Evolutionary conservation across 352 stramenopile species (phyloP), one percentile per base, ranked within the genome.

Genomic region (Globisporangium nodosum): DNA sequence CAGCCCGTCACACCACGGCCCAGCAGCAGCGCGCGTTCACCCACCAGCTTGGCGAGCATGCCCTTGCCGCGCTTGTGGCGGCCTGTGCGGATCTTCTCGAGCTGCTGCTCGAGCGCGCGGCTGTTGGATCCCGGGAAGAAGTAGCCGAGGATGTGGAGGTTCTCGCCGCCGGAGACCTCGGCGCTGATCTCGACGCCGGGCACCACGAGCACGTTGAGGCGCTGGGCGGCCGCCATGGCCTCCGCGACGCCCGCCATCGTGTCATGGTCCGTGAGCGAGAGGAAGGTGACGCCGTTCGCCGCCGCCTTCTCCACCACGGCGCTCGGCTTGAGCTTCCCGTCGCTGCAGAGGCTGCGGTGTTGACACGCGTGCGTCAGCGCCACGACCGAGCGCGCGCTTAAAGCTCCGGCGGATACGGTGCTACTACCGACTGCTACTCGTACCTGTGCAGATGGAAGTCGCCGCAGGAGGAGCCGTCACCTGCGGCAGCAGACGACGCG

Each of bases 401-500:
- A 24, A 24, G 21, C 21, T 24, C 21, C 21, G 21, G 21, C 21
- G 21, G 21, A 24, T 24, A 24, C 21, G 21, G 21, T 24, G 21
- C 21, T 24, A 24, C 21, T 24, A 24, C 21, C 21, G 21, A 24
- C 21, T 24, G 21, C 21, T 24, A 24, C 21, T 24, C 21, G 1
- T 35, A 91, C 84, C 85, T 94, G 73, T 94, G 85, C 66, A 94
- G 56, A 65, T 94, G 85, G 56, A 94, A 94, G 59, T 94, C 85
- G 3, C 79, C 85, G 37, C 74, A 69, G 27, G 49, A 54, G 37
- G 78, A 68, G 48, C 56, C 58, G 63, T 73, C 74, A 71, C 77
- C 82, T 92, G 70, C 64, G 73, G 71, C 63, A 78, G 58, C 63
- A 81, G 35, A 57, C 69, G 30, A 59, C 62, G 43, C 35, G 59